A percentile compares a stretch with the other conserved stretches of the same genome.
These are phyloP conservation scores for Chaetomium olivaceum DNA, from an alignment of 2,329 filamentous ascomycete genomes.

Conservation along the genomic window DNA sequence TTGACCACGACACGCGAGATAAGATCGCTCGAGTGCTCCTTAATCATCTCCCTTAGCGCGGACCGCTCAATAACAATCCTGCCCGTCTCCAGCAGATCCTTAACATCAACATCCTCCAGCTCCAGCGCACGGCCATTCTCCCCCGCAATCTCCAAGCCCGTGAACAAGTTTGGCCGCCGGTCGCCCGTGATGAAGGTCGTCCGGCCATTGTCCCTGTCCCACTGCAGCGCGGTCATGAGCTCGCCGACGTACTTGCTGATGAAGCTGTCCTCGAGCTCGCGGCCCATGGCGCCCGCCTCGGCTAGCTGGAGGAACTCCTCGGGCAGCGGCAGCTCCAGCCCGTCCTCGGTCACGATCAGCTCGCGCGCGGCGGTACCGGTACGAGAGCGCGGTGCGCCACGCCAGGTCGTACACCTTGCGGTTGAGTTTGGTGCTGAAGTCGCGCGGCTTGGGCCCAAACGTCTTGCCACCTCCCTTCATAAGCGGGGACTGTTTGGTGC, in stretches of 20 bases:
- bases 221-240: constrained; percentile 69
- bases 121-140: constrained; percentile 69
- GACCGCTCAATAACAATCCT: constrained; percentile 82
- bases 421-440: constrained; percentile 82
- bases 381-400: constrained; percentile 90
- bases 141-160: constrained; percentile 63
- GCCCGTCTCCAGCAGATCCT: constrained; percentile 84
- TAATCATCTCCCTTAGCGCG: constrained; percentile 74
- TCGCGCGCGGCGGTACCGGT: constrained; percentile 86
- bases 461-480: constrained; percentile 81
- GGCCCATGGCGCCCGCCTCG: constrained; percentile 37
- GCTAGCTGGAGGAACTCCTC: constrained; percentile 50
- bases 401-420: constrained; percentile 93
- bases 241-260: constrained; percentile 62
- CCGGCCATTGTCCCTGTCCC: constrained; percentile 66
- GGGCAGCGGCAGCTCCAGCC: constrained; percentile 65
- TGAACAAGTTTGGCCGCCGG: constrained; percentile 62
- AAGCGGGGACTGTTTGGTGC: constrained; percentile 79
- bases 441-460: constrained; percentile 87
- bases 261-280: constrained; percentile 50
- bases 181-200: constrained; percentile 73
- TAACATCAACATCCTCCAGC: constrained; percentile 85
- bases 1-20: constrained; percentile 49
- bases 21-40: constrained; percentile 69
- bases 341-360: constrained; percentile 79